phyloP scores from a whole-genome alignment of 2,329 filamentous ascomycete genomes.

The Pyrenophora graminea region DNA sequence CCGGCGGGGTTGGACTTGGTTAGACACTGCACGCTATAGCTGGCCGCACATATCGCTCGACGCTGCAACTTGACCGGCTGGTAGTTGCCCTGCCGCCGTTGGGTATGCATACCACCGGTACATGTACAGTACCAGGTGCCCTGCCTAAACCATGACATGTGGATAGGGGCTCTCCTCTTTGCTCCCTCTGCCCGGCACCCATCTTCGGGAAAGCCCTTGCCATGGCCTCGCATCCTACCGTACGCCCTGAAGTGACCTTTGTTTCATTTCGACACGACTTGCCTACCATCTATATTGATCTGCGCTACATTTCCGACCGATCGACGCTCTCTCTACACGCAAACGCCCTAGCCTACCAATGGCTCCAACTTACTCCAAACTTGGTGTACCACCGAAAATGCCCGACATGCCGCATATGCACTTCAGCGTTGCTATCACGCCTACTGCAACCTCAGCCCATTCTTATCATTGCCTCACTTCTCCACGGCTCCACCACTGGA shows the following conservation, averaged over 20 bases:
- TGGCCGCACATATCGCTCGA: background rate
- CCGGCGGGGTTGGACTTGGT: background rate
- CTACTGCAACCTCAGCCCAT: background rate
- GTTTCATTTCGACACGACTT: too few species aligned
- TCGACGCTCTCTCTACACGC: background rate
- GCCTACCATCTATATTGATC: background rate
- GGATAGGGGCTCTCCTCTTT: background rate
- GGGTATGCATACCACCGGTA: too few species aligned
- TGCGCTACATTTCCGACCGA: constrained; percentile 4
- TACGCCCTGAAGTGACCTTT: too few species aligned
- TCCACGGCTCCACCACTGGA: too few species aligned
- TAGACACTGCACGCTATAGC: background rate
- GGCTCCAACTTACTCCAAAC: background rate
- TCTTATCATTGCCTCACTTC: background rate
- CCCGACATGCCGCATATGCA: background rate
- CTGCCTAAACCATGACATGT: too few species aligned
- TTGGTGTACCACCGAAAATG: background rate
- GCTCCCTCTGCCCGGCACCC: too few species aligned
- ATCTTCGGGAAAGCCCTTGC: too few species aligned
- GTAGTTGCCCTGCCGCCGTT: too few species aligned
- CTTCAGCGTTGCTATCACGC: background rate
- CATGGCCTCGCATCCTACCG: too few species aligned
- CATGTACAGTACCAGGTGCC: too few species aligned
- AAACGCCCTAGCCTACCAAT: background rate
- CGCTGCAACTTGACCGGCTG: background rate